Evolutionary conservation across 73 alveolate species (phyloP).

Genomic region (Symbiodinium pilosum): DNA sequence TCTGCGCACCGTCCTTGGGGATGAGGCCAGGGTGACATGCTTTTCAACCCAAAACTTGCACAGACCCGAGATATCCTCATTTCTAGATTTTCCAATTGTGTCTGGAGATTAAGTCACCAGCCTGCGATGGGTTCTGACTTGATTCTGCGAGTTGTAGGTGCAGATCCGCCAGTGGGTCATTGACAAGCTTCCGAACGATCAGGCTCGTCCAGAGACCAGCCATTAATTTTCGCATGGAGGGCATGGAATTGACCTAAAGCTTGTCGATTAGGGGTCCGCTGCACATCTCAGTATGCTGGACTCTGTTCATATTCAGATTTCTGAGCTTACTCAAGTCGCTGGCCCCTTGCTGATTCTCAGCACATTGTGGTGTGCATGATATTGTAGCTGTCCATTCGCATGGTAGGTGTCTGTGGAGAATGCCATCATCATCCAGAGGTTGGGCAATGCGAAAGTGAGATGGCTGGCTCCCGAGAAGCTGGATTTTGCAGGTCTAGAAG

Average conservation of each 20-base stretch:
- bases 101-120: background rate
- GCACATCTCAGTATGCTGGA: too few species aligned
- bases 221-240: too few species aligned
- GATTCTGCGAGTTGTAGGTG: conserved; percentile 1
- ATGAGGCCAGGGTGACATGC: conserved; percentile 24
- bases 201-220: too few species aligned
- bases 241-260: too few species aligned
- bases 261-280: too few species aligned
- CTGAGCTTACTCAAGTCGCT: too few species aligned
- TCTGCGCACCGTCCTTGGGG: conserved; percentile 84
- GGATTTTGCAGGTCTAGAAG: conserved; percentile 97
- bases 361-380: too few species aligned
- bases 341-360: too few species aligned
- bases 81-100: background rate
- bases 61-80: too few species aligned
- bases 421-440: conserved; percentile 92
- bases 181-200: conserved; percentile 98
- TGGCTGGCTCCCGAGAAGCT: background rate
- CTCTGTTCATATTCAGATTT: too few species aligned
- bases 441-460: background rate
- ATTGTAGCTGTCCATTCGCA: too few species aligned
- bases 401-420: conserved; percentile 92
- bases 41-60: too few species aligned
- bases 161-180: conserved; percentile 97
- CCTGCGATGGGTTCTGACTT: background rate